phyloP scores from a whole-genome alignment of 2,329 filamentous ascomycete species.

The Epichloe sibirici region DNA sequence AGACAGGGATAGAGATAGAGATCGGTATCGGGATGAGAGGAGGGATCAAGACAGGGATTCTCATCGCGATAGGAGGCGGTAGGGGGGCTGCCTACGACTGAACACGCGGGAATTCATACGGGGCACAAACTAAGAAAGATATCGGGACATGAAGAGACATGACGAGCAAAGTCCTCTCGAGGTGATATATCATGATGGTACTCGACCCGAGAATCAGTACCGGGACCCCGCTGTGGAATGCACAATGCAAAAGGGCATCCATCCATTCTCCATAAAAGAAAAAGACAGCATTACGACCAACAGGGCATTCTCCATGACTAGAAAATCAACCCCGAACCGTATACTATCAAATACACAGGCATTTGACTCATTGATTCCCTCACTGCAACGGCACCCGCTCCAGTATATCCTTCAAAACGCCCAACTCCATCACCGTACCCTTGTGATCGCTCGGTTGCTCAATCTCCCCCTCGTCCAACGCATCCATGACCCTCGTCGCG shows the following conservation, averaged over 20 bases:
- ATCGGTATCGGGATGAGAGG: background rate
- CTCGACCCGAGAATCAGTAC: too few species aligned
- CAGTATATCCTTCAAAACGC: constrained; percentile 31
- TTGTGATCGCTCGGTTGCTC: constrained; percentile 17
- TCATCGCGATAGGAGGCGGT: constrained; percentile 10
- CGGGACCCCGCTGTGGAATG: too few species aligned
- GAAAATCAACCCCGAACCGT: background rate
- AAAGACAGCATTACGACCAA: background rate
- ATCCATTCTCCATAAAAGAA: too few species aligned
- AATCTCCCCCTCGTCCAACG: constrained; percentile 19
- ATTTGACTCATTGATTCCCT: background rate
- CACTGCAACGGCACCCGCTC: constrained; percentile 28
- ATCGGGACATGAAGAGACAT: background rate
- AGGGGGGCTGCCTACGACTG: background rate
- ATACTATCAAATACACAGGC: background rate
- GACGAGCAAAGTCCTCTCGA: background rate
- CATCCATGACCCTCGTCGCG: constrained; percentile 24
- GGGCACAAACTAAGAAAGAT: too few species aligned
- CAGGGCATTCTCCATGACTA: background rate
- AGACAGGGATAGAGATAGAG: constrained; percentile 10
- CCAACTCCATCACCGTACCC: constrained; percentile 26
- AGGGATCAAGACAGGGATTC: constrained; percentile 3
- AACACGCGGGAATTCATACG: too few species aligned
- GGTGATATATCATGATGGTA: background rate
- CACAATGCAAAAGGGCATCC: background rate